Conservation (phyloP, 805 yeast genomes). For the Lipomyces sp. region DNA sequence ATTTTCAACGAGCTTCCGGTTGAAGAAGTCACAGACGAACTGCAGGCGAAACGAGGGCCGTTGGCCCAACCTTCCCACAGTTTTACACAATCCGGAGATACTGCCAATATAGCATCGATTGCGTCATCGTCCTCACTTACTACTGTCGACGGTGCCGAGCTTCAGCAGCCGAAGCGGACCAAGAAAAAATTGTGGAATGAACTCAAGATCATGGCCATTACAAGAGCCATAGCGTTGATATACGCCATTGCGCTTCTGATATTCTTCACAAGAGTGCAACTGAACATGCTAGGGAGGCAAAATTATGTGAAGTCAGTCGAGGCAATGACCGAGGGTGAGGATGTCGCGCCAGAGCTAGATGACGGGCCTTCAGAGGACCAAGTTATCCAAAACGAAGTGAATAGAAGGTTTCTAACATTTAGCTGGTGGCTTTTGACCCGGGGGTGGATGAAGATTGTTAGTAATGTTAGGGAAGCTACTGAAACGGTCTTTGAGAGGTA, state of each 20-base stretch:
- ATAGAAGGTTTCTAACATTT: conserved; percentile 80
- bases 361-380: conserved; percentile 19
- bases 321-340: conserved; percentile 34
- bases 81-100: neutral
- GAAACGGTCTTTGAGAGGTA: conserved; percentile 57
- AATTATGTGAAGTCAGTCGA: conserved; percentile 78
- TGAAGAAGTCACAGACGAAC: conserved; percentile 70
- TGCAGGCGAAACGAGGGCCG: conserved; percentile 60
- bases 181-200: conserved; percentile 83
- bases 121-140: conserved; percentile 31
- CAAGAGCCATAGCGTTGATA: conserved; percentile 71
- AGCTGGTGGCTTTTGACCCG: conserved; percentile 93
- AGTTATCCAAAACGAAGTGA: conserved; percentile 49
- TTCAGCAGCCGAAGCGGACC: conserved; percentile 44
- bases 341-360: conserved; percentile 37
- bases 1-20: conserved; percentile 67
- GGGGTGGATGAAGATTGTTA: conserved; percentile 71
- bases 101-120: conserved; percentile 18
- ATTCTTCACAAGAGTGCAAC: conserved; percentile 80
- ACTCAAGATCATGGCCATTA: conserved; percentile 71
- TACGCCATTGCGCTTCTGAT: conserved; percentile 72
- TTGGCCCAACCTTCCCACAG: conserved; percentile 2
- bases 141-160: conserved; percentile 16
- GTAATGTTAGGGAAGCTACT: conserved; percentile 61
- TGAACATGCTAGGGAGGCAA: conserved; percentile 85